Conservation (phyloP, 176 grass and related monocot genomes). For the Dendrocalamus sinicus region DNA sequence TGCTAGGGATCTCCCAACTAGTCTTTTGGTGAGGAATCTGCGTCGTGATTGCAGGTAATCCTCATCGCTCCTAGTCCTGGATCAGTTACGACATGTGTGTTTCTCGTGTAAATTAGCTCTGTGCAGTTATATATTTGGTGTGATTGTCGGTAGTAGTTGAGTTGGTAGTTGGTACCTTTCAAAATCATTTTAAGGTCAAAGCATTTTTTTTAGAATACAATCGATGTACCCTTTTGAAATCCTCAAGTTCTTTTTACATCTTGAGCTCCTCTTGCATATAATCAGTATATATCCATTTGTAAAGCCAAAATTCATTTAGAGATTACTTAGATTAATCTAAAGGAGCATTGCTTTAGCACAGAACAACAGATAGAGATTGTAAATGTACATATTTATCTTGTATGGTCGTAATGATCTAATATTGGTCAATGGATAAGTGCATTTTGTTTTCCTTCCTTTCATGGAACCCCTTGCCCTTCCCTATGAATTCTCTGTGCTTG, state of each 20-base stretch:
- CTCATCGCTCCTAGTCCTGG: neutral
- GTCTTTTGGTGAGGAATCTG: constrained; percentile 89
- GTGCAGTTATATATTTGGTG: neutral
- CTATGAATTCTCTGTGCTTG: no score
- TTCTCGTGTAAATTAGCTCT: neutral
- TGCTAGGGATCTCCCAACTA: constrained; percentile 75
- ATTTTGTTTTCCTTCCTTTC: no score
- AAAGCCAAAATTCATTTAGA: constrained; percentile 9
- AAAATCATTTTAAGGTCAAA: neutral
- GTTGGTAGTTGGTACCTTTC: neutral
- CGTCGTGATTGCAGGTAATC: constrained; percentile 67
- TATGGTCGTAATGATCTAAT: neutral
- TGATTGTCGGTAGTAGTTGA: neutral
- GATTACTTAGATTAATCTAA: neutral
- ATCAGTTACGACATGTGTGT: neutral
- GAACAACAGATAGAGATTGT: neutral
- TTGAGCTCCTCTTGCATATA: neutral
- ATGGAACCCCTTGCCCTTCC: no score
- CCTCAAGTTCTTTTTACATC: neutral
- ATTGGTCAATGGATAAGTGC: no score
- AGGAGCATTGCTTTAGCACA: neutral
- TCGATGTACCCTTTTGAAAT: neutral
- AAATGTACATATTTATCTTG: neutral
- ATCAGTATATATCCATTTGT: neutral
- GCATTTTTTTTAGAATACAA: neutral